These are phyloP conservation scores for Tulasnella sp. DNA, from an alignment of 768 basidiomycete genomes.

Conservation along the genomic window DNA sequence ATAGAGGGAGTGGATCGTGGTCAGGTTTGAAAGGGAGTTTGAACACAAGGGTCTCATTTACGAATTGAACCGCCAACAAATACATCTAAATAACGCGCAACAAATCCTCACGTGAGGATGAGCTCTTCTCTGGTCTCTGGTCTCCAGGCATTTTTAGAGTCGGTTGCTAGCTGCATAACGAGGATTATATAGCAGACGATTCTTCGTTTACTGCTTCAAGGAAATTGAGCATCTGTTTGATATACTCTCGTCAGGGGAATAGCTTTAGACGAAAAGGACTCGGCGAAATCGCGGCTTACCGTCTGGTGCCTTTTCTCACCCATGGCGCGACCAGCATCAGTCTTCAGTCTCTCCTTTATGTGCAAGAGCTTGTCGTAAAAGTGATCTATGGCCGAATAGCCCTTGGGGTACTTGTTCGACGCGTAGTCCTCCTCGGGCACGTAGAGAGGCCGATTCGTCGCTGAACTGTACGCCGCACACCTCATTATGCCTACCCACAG, in stretches of 20 bases:
- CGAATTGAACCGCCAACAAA: slow-evolving; percentile 9
- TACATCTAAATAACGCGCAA: slow-evolving; percentile 7
- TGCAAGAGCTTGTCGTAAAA: slow-evolving; percentile 80
- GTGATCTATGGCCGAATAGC: slow-evolving; percentile 59
- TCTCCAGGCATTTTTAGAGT: neutral
- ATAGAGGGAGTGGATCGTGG: neutral
- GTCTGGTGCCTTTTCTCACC: slow-evolving; percentile 65
- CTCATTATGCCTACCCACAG: slow-evolving; percentile 48
- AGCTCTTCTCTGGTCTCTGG: neutral
- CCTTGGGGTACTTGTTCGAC: neutral
- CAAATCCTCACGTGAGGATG: slow-evolving; percentile 7
- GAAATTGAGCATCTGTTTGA: slow-evolving; percentile 54
- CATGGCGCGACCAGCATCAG: slow-evolving; percentile 55
- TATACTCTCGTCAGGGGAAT: neutral
- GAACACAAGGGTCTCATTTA: slow-evolving; percentile 1
- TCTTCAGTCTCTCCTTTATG: slow-evolving; percentile 70
- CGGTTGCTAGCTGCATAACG: neutral
- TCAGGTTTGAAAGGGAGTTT: slow-evolving; percentile 8
- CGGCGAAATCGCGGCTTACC: slow-evolving; percentile 37
- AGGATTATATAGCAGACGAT: neutral
- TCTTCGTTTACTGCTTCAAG: slow-evolving; percentile 41
- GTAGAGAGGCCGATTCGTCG: slow-evolving; percentile 45
- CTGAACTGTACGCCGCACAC: slow-evolving; percentile 56
- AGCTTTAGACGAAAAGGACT: neutral
- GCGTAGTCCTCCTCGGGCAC: slow-evolving; percentile 38